Evolutionary conservation across 192 early-diverging fungal species (phyloP).

Genomic region (Coemansia sp.): DNA sequence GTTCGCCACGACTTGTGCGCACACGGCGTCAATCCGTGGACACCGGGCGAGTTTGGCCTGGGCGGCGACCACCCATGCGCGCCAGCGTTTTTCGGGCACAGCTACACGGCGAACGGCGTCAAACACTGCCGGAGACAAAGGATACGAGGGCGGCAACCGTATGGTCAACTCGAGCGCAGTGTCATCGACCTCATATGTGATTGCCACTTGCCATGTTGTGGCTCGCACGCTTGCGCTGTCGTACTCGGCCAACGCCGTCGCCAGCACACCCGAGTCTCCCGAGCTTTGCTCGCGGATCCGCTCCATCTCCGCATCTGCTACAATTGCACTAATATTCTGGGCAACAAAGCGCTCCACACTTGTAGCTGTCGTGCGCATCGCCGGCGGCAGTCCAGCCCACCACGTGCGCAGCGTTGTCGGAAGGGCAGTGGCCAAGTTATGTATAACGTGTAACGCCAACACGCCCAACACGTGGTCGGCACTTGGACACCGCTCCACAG

Average conservation of each 20-base stretch:
- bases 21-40: constrained; percentile 74
- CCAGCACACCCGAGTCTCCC: constrained; percentile 7
- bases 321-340: constrained; percentile 11
- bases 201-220: constrained; percentile 18
- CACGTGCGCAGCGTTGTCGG: constrained; percentile 43
- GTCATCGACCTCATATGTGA: constrained; percentile 50
- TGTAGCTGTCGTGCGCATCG: constrained; percentile 20
- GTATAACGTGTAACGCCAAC: constrained; percentile 29
- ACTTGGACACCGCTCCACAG: constrained; percentile 16
- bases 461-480: constrained; percentile 26
- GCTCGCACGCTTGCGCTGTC: constrained; percentile 33
- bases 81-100: constrained; percentile 58
- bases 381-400: constrained; percentile 43
- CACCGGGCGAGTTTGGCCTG: constrained; percentile 68
- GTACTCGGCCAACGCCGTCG: constrained; percentile 38
- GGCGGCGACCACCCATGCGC: constrained; percentile 51
- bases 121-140: constrained; percentile 35
- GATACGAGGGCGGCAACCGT: constrained; percentile 48
- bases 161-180: constrained; percentile 54
- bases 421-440: constrained; percentile 20
- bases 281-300: constrained; percentile 24
- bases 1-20: constrained; percentile 80
- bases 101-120: constrained; percentile 46
- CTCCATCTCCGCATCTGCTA: constrained; percentile 20
- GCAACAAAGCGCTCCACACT: constrained; percentile 38